These are phyloP conservation scores for Lactarius akahatsu DNA, from an alignment of 768 basidiomycete genomes.

Conservation along the genomic window DNA sequence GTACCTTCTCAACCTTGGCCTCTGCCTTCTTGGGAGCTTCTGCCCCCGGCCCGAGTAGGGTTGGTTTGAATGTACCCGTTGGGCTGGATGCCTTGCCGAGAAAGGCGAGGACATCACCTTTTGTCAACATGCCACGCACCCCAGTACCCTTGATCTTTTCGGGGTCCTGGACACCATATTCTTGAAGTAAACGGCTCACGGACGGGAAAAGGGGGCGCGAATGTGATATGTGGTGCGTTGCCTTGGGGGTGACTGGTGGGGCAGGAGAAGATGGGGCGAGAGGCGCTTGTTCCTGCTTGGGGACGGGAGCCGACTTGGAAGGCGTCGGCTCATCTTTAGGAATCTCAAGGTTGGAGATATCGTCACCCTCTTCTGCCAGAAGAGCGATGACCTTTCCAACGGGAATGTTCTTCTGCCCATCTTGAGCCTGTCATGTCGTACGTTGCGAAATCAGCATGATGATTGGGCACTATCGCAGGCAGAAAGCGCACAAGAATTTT, in stretches of 20 bases:
- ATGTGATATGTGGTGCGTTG: conserved; percentile 44
- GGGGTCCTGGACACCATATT: conserved; percentile 56
- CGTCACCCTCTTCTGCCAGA: conserved; percentile 94
- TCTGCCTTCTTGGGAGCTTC: conserved; percentile 36
- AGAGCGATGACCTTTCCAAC: conserved; percentile 91
- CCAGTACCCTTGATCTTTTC: conserved; percentile 85
- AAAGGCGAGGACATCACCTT: conserved; percentile 88
- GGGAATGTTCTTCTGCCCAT: conserved; percentile 80
- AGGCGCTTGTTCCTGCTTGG: conserved; percentile 32
- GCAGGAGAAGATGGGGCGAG: conserved; percentile 35
- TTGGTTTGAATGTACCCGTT: conserved; percentile 67
- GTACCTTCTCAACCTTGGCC: conserved; percentile 39
- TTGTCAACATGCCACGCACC: conserved; percentile 89
- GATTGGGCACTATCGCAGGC: background rate
- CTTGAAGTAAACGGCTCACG: conserved; percentile 75
- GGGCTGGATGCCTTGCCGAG: conserved; percentile 82
- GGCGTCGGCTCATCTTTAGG: conserved; percentile 45
- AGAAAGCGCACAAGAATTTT: conserved; percentile 76
- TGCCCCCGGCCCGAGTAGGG: conserved; percentile 26
- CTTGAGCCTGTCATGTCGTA: conserved; percentile 49
- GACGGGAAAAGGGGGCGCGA: conserved; percentile 85
- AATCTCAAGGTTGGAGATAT: conserved; percentile 78
- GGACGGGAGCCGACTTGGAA: conserved; percentile 13
- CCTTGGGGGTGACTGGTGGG: conserved; percentile 32
- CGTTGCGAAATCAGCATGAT: background rate